Evolutionary conservation across 177 flowering plant genomes (phyloP).

Genomic region (Vitis hybrid): DNA sequence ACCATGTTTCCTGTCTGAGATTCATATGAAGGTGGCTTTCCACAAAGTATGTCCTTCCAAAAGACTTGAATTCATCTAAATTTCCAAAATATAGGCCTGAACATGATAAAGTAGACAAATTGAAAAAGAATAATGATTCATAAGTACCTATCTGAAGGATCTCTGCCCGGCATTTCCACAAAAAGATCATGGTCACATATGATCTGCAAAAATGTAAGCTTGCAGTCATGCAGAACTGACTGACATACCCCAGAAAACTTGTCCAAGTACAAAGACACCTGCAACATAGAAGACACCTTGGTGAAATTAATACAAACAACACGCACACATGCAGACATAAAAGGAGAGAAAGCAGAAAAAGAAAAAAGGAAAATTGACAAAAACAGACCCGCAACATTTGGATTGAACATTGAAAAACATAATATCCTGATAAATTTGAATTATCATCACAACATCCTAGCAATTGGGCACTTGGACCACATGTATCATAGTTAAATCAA

Average conservation of each 20-base stretch:
- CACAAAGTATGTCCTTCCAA: no score
- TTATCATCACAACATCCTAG: background rate
- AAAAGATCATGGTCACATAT: conserved; percentile 98
- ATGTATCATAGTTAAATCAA: background rate
- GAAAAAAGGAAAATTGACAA: background rate
- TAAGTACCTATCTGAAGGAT: conserved; percentile 97
- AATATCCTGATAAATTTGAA: background rate
- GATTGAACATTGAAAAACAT: background rate
- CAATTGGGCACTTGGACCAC: background rate
- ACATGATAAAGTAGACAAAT: background rate
- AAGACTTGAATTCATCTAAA: no score
- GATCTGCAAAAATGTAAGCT: conserved; percentile 95
- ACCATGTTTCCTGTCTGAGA: no score
- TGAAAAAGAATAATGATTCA: background rate
- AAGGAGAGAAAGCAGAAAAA: background rate
- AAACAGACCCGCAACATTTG: background rate
- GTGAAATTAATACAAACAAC: background rate
- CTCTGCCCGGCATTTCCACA: conserved; percentile 99
- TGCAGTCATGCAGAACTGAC: conserved; percentile 94
- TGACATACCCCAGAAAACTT: conserved; percentile 97
- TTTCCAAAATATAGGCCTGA: background rate
- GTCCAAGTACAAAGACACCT: conserved; percentile 97
- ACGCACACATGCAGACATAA: background rate
- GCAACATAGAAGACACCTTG: conserved; percentile 21
- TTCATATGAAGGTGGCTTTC: no score